Evolutionary conservation across 148 eudicot genomes (phyloP), one percentile per base, ranked within the genome.

Genomic region (Simmondsia chinensis): DNA sequence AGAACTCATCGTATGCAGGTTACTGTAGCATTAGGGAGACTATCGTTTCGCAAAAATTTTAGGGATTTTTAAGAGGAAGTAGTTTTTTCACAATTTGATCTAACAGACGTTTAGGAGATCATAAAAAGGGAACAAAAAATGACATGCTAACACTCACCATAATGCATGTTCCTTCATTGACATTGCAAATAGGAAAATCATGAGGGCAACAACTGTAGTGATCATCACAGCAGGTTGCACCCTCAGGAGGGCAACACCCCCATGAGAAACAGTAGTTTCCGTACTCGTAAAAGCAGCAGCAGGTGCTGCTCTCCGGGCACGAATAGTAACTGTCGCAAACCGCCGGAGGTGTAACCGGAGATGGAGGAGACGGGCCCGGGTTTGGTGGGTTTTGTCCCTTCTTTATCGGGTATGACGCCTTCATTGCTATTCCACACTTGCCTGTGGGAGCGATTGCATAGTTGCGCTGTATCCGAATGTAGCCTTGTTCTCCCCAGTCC

Each of bases 161-260:
- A 51, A 33, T 64, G 76, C 96, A 82, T 34, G 94, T 71, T 12
- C 84, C 75, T 18, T 46, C 47, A 8, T 55, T 35, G 35, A 70
- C 27, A 60, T 87, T 71, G 45, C 96, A 83, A 39, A 82, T 49
- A 5, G 96, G 96, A 23, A 71, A 83, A 19, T 82, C 88, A 3
- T 74, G 94, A 2, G 96, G 96, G 74, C 96, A 79, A 80, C 94
- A 79, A 66, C 96, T 79, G 9, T 61, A 65, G 46, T 69, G 68
- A 42, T 82, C 96, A 23, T 66, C 74, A 43, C 96, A 87, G 76
- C 94, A 87, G 32, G 79, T 69, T 41, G 96, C 94, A 11, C 82
- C 51, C 52, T 77, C 80, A 12, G 74, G 39, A 17, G 88, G 94
- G 63, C 96, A 82, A 52, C 94, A 87, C 21, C 88, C 94, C 96